Percentiles rank a stretch among this genome's conserved stretches.
These are phyloP conservation scores for Ophiostoma montium DNA, from an alignment of 2,329 filamentous ascomycete genomes.

Conservation along the genomic window DNA sequence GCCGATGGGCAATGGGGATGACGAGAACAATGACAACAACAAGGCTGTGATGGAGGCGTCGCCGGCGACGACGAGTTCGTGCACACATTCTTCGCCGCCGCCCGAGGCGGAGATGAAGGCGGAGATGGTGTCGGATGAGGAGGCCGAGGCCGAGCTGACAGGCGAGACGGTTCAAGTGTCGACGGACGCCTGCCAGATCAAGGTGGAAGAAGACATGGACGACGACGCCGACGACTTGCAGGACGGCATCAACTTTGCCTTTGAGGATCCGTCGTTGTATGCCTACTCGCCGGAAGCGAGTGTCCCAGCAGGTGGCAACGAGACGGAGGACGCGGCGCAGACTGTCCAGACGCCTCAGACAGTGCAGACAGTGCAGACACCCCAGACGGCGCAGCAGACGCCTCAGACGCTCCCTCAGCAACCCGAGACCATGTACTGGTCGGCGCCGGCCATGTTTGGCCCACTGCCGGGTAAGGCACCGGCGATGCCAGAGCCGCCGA, in stretches of 20 bases:
- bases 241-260: constrained; percentile 5
- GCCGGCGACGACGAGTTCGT: too few species aligned
- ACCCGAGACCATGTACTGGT: not conserved
- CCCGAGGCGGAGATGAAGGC: not conserved
- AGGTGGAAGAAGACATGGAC: constrained; percentile 2
- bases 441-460: too few species aligned
- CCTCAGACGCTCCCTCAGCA: not conserved
- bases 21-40: not conserved
- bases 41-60: not conserved
- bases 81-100: not conserved
- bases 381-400: too few species aligned
- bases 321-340: not conserved
- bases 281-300: not conserved
- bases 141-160: not conserved
- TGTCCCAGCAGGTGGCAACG: not conserved
- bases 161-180: too few species aligned
- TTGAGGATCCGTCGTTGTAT: not conserved
- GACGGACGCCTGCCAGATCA: too few species aligned
- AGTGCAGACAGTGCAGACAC: not conserved
- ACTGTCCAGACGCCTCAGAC: not conserved
- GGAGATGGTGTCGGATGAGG: not conserved
- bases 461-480: too few species aligned
- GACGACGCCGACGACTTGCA: constrained; percentile 3
- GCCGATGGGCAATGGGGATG: not conserved
- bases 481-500: not conserved